These are phyloP conservation scores for Austropuccinia psidii DNA, from an alignment of 1,284 basidiomycete genomes.

Conservation along the genomic window DNA sequence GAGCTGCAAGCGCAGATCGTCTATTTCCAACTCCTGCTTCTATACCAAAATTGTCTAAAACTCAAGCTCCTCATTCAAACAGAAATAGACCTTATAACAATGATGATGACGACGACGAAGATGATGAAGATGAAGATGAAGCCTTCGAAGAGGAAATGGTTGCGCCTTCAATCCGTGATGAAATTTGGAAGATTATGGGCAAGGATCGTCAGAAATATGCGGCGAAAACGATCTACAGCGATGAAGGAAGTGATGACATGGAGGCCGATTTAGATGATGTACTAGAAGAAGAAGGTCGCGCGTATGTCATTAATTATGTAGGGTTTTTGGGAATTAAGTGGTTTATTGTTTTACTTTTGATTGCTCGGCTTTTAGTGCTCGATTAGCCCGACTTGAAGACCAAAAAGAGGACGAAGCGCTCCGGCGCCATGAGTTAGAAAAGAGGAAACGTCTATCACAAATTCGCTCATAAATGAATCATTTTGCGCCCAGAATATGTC, in stretches of 20 bases:
- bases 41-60: background rate
- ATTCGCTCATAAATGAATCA: no score
- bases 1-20: background rate
- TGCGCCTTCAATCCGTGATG: conserved; percentile 9
- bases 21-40: background rate
- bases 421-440: conserved; percentile 25
- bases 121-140: conserved; percentile 4
- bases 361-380: background rate
- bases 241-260: conserved; percentile 32
- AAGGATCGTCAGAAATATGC: conserved; percentile 26
- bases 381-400: conserved; percentile 25
- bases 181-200: conserved; percentile 37
- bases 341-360: background rate
- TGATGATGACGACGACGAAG: background rate
- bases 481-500: no score
- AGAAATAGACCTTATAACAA: background rate
- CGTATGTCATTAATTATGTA: conserved; percentile 9
- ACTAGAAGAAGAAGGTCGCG: conserved; percentile 31
- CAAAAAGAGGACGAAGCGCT: conserved; percentile 26
- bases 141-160: conserved; percentile 4
- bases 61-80: background rate
- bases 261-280: conserved; percentile 17
- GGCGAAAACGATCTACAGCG: conserved; percentile 6
- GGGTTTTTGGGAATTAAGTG: background rate
- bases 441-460: conserved; percentile 21